phyloP scores from a whole-genome alignment of 306 rosid species.

The Parietaria judaica region DNA sequence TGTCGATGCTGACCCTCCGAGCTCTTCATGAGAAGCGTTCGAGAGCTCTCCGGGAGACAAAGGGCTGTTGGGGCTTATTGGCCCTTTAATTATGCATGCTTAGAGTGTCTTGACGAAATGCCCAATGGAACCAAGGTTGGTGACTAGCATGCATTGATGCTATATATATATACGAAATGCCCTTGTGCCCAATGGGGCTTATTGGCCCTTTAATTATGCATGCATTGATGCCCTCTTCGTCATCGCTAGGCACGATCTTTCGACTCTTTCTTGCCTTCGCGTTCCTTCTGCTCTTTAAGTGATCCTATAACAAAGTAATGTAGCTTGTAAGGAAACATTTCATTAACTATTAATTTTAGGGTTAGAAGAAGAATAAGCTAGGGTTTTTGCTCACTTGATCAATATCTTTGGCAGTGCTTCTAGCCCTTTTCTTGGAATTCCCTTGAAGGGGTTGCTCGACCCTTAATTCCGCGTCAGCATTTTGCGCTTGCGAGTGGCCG shows the following conservation, averaged over 20 bases:
- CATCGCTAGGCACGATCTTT: slow-evolving; percentile 27
- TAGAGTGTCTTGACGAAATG: too few relatives aligned
- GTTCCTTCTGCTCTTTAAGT: slow-evolving; percentile 35
- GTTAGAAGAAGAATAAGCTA: not conserved
- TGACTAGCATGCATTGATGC: too few relatives aligned
- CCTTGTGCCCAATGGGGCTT: too few relatives aligned
- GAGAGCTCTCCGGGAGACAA: slow-evolving; percentile 65
- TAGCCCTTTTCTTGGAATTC: slow-evolving; percentile 46
- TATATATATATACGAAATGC: too few relatives aligned
- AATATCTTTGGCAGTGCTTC: slow-evolving; percentile 29
- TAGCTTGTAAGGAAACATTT: not conserved
- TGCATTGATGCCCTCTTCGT: slow-evolving; percentile 37
- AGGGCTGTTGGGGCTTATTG: slow-evolving; percentile 33
- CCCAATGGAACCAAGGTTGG: too few relatives aligned
- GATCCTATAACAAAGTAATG: slow-evolving; percentile 18
- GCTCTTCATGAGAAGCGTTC: slow-evolving; percentile 37
- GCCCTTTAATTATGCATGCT: slow-evolving; percentile 27
- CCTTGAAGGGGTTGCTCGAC: slow-evolving; percentile 17
- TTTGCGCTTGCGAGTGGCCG: slow-evolving; percentile 25
- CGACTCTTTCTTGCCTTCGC: slow-evolving; percentile 35
- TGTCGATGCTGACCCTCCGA: slow-evolving; percentile 32
- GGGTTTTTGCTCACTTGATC: slow-evolving; percentile 27
- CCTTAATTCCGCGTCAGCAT: slow-evolving; percentile 12
- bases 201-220: slow-evolving; percentile 30
- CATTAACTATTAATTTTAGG: not conserved